A percentile compares a stretch with the other conserved stretches of the same genome.
Evolutionary conservation across 2,329 filamentous ascomycete genomes (phyloP).

Genomic region (Ilyonectria destructans): DNA sequence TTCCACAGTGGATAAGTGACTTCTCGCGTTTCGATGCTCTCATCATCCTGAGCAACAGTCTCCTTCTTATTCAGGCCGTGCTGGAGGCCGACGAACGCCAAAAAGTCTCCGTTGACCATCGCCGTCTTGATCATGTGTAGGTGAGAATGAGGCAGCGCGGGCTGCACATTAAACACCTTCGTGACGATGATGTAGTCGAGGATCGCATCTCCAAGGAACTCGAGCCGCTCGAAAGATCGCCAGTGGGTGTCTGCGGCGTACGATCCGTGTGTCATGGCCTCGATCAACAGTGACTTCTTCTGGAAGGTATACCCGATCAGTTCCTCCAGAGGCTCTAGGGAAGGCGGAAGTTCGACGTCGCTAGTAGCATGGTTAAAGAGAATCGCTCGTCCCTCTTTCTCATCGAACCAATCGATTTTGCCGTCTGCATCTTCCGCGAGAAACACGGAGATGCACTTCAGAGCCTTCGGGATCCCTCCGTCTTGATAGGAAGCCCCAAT

Average conservation of each 20-base stretch:
- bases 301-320: conserved; percentile 82
- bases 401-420: conserved; percentile 63
- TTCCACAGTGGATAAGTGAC: conserved; percentile 71
- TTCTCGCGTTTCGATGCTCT: conserved; percentile 40
- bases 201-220: conserved; percentile 90
- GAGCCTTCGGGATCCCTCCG: conserved; percentile 76
- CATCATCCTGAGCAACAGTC: conserved; percentile 34
- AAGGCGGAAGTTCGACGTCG: conserved; percentile 56
- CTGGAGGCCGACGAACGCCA: conserved; percentile 82
- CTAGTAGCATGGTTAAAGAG: conserved; percentile 62
- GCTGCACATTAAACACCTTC: conserved; percentile 67
- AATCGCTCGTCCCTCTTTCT: conserved; percentile 57
- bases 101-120: conserved; percentile 84
- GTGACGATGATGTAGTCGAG: conserved; percentile 84
- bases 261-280: conserved; percentile 87
- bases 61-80: conserved; percentile 45
- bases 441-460: conserved; percentile 77
- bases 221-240: conserved; percentile 78
- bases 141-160: conserved; percentile 64
- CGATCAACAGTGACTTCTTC: conserved; percentile 78
- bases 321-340: conserved; percentile 70
- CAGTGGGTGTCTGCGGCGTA: conserved; percentile 60
- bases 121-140: conserved; percentile 86
- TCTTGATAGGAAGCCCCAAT: conserved; percentile 83
- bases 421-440: conserved; percentile 66